Base-by-base conservation (phyloP, 345 rosid species). In the Hibiscus syriacus region DNA sequence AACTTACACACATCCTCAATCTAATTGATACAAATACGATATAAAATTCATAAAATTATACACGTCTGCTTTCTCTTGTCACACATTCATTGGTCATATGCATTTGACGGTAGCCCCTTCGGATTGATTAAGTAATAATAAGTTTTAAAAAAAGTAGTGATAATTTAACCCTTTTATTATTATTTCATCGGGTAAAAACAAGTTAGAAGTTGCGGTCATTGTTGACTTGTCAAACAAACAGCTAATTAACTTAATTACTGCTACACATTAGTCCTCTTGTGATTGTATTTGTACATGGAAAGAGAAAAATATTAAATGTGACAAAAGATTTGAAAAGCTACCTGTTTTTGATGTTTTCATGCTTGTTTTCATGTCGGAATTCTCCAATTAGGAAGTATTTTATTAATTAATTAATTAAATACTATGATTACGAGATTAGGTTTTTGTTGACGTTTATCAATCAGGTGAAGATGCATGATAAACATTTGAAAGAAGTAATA, bases 151-250 rank as follows among this genome's bases (percentile, higher is more conserved):
- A n/a, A n/a, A n/a, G n/a, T n/a, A n/a, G n/a, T n/a, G 1, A 10
- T 41, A 41, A 19, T 4, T 48, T n/a, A n/a, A n/a, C n/a, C n/a
- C n/a, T n/a, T n/a, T n/a, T n/a, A 52, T 52, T 65, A 32, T 23
- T 60, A 6, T 29, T 34, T 22, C n/a, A n/a, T n/a, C 7, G 27
- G 53, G 38, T 63, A 17, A 64, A 69, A 46, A 29, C 25, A 49
- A 16, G 7, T 9, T 34, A 74, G 46, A 55, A n/a, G 48, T 53
- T 13, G 64, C 68, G 68, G 55, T 65, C 69, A 26, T 64, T 74
- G 59, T 0, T 55, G 25, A 25, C 14, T 63, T 46, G 71, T 74
- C 71, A 61, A 61, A 6, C 9, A 6, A 57, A 14, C 55, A 8
- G 55, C 45, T 55, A 58, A 36, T 43, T 16, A 46, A 36, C 39